Evolutionary conservation across 257 asterid species (phyloP).

Genomic region (Salvia rosmarinus): DNA sequence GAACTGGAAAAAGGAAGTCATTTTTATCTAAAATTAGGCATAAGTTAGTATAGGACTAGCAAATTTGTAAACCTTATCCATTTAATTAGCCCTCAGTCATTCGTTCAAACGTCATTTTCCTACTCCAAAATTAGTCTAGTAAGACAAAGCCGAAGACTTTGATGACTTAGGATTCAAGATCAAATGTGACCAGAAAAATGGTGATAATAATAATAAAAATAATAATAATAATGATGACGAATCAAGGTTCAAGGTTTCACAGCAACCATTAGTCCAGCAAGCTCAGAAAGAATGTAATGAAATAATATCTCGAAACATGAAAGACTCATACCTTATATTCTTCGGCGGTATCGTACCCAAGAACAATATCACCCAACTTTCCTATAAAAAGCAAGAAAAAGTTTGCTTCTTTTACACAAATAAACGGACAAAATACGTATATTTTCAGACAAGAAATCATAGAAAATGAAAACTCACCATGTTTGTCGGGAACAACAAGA

Average conservation of each 20-base stretch:
- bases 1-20: not conserved
- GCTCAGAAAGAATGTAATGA: conserved; percentile 2
- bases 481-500: conserved; percentile 74
- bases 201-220: not conserved
- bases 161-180: not conserved
- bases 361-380: conserved; percentile 66
- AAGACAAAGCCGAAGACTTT: conserved; percentile 22
- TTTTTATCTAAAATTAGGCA: not conserved
- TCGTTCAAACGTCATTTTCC: conserved; percentile 27
- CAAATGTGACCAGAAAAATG: not conserved
- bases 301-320: not conserved
- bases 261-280: not conserved
- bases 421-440: not conserved
- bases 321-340: conserved; percentile 54
- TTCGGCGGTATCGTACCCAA: conserved; percentile 70
- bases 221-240: not conserved
- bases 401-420: not conserved
- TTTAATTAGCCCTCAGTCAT: conserved; percentile 6
- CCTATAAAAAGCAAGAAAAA: conserved; percentile 44
- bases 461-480: conserved; percentile 44
- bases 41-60: not conserved
- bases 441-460: not conserved
- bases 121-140: conserved; percentile 1
- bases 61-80: conserved; percentile 10
- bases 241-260: not conserved